Percentiles rank a stretch among this genome's conserved stretches.
Evolutionary conservation across 768 basidiomycete genomes (phyloP).

Genomic region (Antrodiella citrinella): DNA sequence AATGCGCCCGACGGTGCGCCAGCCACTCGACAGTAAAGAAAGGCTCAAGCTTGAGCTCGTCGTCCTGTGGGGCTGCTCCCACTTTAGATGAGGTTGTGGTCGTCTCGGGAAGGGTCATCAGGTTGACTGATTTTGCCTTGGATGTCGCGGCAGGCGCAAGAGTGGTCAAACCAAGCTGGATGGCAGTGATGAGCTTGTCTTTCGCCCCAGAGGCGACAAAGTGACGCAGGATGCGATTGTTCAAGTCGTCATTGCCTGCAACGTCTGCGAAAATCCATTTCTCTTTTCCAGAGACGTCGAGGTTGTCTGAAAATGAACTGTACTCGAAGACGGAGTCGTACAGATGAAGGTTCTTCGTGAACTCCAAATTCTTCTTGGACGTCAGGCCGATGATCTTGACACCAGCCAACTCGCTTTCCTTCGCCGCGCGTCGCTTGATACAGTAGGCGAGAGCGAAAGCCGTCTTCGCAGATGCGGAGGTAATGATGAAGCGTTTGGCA

Average conservation of each 20-base stretch:
- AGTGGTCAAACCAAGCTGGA: slow-evolving; percentile 51
- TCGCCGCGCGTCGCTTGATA: slow-evolving; percentile 36
- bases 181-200: slow-evolving; percentile 25
- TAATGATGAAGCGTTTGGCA: slow-evolving; percentile 44
- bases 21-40: slow-evolving; percentile 74
- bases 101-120: slow-evolving; percentile 21
- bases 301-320: slow-evolving; percentile 28
- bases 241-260: slow-evolving; percentile 47
- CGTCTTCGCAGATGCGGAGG: slow-evolving; percentile 67
- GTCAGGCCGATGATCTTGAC: slow-evolving; percentile 51
- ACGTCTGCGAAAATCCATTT: slow-evolving; percentile 59
- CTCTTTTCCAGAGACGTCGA: slow-evolving; percentile 7
- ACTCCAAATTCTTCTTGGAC: slow-evolving; percentile 43
- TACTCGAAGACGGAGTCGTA: slow-evolving; percentile 55
- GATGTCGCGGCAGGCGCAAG: slow-evolving; percentile 36
- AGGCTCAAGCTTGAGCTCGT: slow-evolving; percentile 27
- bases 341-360: slow-evolving; percentile 45
- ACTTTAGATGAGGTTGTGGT: slow-evolving; percentile 25
- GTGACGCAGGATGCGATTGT: slow-evolving; percentile 27
- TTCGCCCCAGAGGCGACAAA: neutral
- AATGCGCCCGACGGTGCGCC: slow-evolving; percentile 35
- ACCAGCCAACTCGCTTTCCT: slow-evolving; percentile 13
- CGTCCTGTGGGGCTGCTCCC: neutral
- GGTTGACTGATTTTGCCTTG: slow-evolving; percentile 7
- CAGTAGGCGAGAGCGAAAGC: slow-evolving; percentile 63